Evolutionary conservation across 1,139 yeast genomes (phyloP).

Genomic region (Taphrina pruni): DNA sequence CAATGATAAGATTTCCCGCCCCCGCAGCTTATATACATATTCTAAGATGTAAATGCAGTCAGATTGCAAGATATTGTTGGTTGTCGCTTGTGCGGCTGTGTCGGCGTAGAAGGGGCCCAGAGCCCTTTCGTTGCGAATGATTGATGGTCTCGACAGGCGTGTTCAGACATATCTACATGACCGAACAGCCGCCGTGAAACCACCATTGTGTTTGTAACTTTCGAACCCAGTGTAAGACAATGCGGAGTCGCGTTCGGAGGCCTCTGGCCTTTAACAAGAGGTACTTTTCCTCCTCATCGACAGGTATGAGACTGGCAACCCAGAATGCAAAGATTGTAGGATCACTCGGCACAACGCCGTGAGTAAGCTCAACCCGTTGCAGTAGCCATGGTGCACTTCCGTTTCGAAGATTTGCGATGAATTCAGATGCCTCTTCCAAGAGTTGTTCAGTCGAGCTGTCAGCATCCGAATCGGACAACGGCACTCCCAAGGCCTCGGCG

Average conservation of each 20-base stretch:
- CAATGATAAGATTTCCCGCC: conserved; percentile 10
- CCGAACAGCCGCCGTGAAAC: conserved; percentile 35
- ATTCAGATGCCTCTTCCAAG: conserved; percentile 28
- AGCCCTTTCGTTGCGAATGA: background rate
- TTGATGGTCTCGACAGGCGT: no score
- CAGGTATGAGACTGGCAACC: conserved; percentile 41
- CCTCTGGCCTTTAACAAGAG: conserved; percentile 33
- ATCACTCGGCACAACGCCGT: conserved; percentile 34
- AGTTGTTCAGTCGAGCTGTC: conserved; percentile 16
- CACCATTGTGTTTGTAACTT: conserved; percentile 38
- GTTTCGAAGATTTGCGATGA: conserved; percentile 27
- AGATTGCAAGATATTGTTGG: background rate
- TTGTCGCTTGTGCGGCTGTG: background rate
- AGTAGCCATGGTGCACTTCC: conserved; percentile 36
- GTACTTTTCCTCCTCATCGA: conserved; percentile 39
- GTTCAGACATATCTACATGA: conserved; percentile 18
- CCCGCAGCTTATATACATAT: background rate
- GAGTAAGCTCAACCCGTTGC: conserved; percentile 35
- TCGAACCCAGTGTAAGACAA: conserved; percentile 38
- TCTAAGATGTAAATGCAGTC: background rate
- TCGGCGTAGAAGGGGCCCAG: background rate
- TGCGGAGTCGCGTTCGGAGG: conserved; percentile 28
- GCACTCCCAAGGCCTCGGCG: conserved; percentile 26
- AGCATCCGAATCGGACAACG: conserved; percentile 23
- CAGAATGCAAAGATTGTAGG: conserved; percentile 38